These are phyloP conservation scores for Polygonum aviculare DNA, from an alignment of 148 eudicot genomes.

Conservation along the genomic window DNA sequence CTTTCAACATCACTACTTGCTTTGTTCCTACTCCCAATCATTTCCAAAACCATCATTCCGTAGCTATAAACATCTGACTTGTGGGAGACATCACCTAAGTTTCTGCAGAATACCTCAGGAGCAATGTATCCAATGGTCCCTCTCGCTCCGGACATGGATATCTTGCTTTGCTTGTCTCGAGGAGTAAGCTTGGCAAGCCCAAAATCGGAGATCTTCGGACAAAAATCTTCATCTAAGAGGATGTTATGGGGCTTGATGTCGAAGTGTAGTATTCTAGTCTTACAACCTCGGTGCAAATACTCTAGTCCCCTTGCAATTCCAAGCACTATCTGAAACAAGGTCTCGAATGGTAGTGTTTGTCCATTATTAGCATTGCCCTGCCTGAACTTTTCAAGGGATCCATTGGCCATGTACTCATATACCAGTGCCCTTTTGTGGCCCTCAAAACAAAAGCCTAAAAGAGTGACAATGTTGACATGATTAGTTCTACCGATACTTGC, in stretches of 20 bases:
- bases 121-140: background rate
- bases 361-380: background rate
- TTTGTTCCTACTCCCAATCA: background rate
- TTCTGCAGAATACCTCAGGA: background rate
- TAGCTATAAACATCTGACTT: background rate
- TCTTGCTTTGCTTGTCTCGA: slow-evolving; percentile 8
- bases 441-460: background rate
- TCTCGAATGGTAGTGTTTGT: background rate
- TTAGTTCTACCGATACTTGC: slow-evolving; percentile 8
- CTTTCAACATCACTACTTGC: background rate
- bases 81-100: background rate
- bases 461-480: slow-evolving; percentile 1
- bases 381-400: background rate
- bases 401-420: background rate
- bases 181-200: background rate
- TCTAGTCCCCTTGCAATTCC: background rate
- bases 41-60: slow-evolving; percentile 3
- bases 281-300: slow-evolving; percentile 4
- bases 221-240: background rate
- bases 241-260: slow-evolving; percentile 1
- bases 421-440: background rate
- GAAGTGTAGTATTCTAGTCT: background rate
- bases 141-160: slow-evolving; percentile 16
- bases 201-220: background rate
- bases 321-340: background rate